These are phyloP conservation scores for Chaetomiaceae sp. DNA, from an alignment of 2,329 filamentous ascomycete genomes.

Conservation along the genomic window DNA sequence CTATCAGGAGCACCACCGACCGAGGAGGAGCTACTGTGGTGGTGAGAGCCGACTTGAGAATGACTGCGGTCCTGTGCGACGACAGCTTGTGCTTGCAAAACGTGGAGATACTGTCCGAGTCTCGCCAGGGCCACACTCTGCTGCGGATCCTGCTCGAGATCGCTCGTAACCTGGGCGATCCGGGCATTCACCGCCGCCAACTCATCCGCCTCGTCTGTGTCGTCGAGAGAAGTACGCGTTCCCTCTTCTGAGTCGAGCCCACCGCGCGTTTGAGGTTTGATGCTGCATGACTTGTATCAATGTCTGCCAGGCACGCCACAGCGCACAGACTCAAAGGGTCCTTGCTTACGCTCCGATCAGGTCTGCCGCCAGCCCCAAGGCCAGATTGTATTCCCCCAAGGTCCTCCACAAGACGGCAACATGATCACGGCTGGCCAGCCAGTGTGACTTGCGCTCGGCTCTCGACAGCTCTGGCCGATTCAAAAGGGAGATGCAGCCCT, in stretches of 20 bases:
- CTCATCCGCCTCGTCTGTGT: slow-evolving; percentile 28
- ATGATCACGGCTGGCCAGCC: slow-evolving; percentile 33
- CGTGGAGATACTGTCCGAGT: slow-evolving; percentile 64
- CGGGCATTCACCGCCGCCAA: slow-evolving; percentile 32
- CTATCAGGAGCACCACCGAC: slow-evolving; percentile 37
- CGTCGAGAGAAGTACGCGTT: too few relatives aligned
- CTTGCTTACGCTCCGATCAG: slow-evolving; percentile 34
- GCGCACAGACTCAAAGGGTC: background rate
- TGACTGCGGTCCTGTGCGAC: background rate
- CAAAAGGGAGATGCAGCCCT: slow-evolving; percentile 31
- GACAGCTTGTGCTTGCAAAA: slow-evolving; percentile 59
- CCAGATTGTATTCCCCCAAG: slow-evolving; percentile 36
- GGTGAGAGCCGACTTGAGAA: background rate
- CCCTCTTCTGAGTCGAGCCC: too few relatives aligned
- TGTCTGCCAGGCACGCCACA: background rate
- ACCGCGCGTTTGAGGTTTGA: slow-evolving; percentile 7
- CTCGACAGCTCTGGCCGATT: slow-evolving; percentile 30
- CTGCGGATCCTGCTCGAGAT: slow-evolving; percentile 45
- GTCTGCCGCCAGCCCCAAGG: slow-evolving; percentile 38
- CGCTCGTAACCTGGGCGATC: slow-evolving; percentile 31
- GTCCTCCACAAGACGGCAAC: slow-evolving; percentile 31
- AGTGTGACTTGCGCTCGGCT: slow-evolving; percentile 35
- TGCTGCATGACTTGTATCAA: slow-evolving; percentile 12
- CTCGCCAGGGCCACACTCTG: slow-evolving; percentile 63
- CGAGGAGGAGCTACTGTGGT: slow-evolving; percentile 26